Percentiles rank a stretch among this genome's conserved stretches.
Evolutionary conservation across 2,329 filamentous ascomycete species (phyloP).

Genomic region (Trichoderma brevicompactum): DNA sequence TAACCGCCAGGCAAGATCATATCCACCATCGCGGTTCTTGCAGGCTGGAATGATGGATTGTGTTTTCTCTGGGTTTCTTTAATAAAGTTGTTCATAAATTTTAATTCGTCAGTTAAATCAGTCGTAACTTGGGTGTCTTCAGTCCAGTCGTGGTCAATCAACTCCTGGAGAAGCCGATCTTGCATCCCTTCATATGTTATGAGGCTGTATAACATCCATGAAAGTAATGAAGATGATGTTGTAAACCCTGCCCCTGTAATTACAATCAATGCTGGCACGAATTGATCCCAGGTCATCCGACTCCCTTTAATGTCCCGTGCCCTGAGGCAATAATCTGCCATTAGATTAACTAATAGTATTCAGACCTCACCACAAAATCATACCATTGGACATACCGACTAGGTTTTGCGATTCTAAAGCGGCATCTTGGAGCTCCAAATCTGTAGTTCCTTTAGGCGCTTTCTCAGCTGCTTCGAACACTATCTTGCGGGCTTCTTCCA

Average conservation of each 20-base stretch:
- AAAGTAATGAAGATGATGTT: slow-evolving; percentile 61
- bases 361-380: not conserved
- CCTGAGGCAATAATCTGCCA: slow-evolving; percentile 55
- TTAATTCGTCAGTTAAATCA: slow-evolving; percentile 52
- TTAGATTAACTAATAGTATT: not conserved
- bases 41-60: slow-evolving; percentile 65
- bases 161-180: slow-evolving; percentile 60
- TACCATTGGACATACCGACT: slow-evolving; percentile 31
- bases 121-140: slow-evolving; percentile 51
- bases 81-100: slow-evolving; percentile 61
- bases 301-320: slow-evolving; percentile 59
- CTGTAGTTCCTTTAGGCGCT: slow-evolving; percentile 45
- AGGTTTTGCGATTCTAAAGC: slow-evolving; percentile 53
- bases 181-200: slow-evolving; percentile 59
- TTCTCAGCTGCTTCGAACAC: slow-evolving; percentile 44
- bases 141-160: slow-evolving; percentile 54
- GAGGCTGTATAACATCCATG: slow-evolving; percentile 61
- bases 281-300: slow-evolving; percentile 48
- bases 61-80: slow-evolving; percentile 65
- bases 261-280: slow-evolving; percentile 49
- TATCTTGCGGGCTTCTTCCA: slow-evolving; percentile 42
- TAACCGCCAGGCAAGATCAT: slow-evolving; percentile 64
- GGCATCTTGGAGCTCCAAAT: slow-evolving; percentile 52
- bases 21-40: slow-evolving; percentile 59
- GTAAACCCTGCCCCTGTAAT: slow-evolving; percentile 61